A percentile compares a stretch with the other conserved stretches of the same genome.
phyloP scores from a whole-genome alignment of 2,329 filamentous ascomycete species.

The Aureobasidium sp. region DNA sequence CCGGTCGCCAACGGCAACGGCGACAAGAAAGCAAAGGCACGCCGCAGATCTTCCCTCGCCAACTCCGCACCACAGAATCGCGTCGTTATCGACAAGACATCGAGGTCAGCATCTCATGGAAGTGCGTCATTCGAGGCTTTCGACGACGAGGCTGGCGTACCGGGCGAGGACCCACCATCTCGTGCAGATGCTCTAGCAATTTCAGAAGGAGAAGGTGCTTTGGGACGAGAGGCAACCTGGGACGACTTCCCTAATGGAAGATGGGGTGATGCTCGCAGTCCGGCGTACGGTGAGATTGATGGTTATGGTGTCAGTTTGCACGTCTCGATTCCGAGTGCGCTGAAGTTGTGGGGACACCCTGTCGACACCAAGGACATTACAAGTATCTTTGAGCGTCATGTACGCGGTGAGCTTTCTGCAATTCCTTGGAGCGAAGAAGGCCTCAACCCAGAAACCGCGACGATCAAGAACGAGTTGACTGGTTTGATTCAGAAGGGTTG shows the following conservation, averaged over 20 bases:
- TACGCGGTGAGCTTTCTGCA: conserved; percentile 69
- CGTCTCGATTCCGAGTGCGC: conserved; percentile 76
- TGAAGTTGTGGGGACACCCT: conserved; percentile 79
- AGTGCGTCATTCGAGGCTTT: conserved; percentile 54
- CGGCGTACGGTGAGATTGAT: conserved; percentile 92
- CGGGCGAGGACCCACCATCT: conserved; percentile 51
- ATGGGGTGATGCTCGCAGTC: conserved; percentile 88
- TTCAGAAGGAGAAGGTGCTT: conserved; percentile 81
- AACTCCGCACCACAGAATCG: conserved; percentile 83
- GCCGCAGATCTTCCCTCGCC: conserved; percentile 65
- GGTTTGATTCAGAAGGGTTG: conserved; percentile 75
- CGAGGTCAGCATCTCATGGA: conserved; percentile 50
- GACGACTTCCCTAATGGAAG: conserved; percentile 96
- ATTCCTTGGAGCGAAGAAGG: conserved; percentile 94
- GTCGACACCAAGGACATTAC: conserved; percentile 64
- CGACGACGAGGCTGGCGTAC: conserved; percentile 71
- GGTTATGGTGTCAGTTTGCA: conserved; percentile 97
- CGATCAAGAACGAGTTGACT: conserved; percentile 70
- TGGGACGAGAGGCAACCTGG: conserved; percentile 94
- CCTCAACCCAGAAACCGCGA: conserved; percentile 72
- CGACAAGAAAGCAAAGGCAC: conserved; percentile 27
- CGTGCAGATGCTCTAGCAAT: conserved; percentile 84
- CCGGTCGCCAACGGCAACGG: conserved; percentile 22
- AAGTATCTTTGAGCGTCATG: conserved; percentile 70
- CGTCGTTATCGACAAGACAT: conserved; percentile 58